Evolutionary conservation across 495 filamentous ascomycete species (phyloP), one percentile per base, ranked within the genome.

Genomic region (Neurospora tetraspora): DNA sequence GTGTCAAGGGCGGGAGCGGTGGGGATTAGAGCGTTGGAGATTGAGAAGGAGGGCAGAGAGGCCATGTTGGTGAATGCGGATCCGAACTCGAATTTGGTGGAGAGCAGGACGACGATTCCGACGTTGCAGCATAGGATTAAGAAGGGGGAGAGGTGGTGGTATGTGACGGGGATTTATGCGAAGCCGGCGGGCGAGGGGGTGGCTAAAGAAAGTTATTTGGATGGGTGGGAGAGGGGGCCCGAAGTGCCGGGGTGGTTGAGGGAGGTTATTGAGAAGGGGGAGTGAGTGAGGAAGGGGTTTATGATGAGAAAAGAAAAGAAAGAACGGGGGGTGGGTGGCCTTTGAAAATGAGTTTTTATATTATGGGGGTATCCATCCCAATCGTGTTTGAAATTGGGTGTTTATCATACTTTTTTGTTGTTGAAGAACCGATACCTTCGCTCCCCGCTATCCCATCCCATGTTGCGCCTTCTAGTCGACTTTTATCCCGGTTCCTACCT

Each of bases 11-110:
- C 69, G 5, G 76, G 92, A 0, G 91, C 90, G 39, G 90, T 93
- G 12, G 91, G 92, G 0, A 90, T 93, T 71, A 84, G 85, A 38
- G 91, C 90, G 73, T 76, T 93, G 18, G 83, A 88, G 42, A 71
- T 77, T 0, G 71, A 71, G 36, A 71, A 16, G 1, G 71, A 69
- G 1, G 78, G 79, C 11, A 81, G 91, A 34, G 79, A 79, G 39
- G 91, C 90, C 2, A 86, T 82, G 69, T 82, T 91, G 69, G 88
- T 93, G 39, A 88, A 92, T 69, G 90, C 90, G 2, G 92, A 95
- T 78, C 91, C 92, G 1, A 94, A 95, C 78, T 89, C 90, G 42
- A 94, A 94, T 77, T 79, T 94, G 45, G 85, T 93, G 1, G 87
- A 91, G 81, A 87, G 88, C 40, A 80, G 92, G 70, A 92, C 90